phyloP scores from a whole-genome alignment of 495 filamentous ascomycete species.

The Xylaria sp. region DNA sequence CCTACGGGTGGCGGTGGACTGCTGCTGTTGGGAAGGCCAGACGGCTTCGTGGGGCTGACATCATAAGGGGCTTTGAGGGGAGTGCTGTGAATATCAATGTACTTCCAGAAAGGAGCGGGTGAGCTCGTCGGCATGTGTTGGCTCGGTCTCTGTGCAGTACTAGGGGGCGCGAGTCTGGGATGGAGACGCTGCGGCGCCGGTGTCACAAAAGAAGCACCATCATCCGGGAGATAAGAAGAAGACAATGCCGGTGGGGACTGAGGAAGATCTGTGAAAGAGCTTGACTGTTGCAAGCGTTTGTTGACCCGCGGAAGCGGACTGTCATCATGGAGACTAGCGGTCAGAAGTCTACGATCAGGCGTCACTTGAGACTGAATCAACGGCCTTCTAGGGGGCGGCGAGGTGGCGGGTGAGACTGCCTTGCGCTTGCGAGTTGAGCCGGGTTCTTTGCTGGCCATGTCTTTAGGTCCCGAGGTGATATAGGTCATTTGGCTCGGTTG shows the following conservation, averaged over 20 bases:
- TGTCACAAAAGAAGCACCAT: slow-evolving; percentile 70
- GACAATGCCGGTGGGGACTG: slow-evolving; percentile 75
- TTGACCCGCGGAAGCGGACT: slow-evolving; percentile 61
- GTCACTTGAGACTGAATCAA: slow-evolving; percentile 59
- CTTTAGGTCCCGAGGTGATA: slow-evolving; percentile 54
- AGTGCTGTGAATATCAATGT: slow-evolving; percentile 76
- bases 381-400: slow-evolving; percentile 54
- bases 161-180: slow-evolving; percentile 84
- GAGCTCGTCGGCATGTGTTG: slow-evolving; percentile 95
- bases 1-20: slow-evolving; percentile 67
- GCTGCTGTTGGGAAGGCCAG: slow-evolving; percentile 61
- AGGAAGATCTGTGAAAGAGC: slow-evolving; percentile 62
- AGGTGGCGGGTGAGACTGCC: slow-evolving; percentile 53
- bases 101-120: slow-evolving; percentile 98
- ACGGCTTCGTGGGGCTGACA: slow-evolving; percentile 57
- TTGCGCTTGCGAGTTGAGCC: slow-evolving; percentile 55
- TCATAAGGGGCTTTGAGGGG: slow-evolving; percentile 69
- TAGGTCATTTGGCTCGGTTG: slow-evolving; percentile 53
- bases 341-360: slow-evolving; percentile 58
- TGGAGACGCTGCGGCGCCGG: slow-evolving; percentile 85
- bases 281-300: slow-evolving; percentile 49
- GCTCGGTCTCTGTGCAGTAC: slow-evolving; percentile 86
- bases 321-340: slow-evolving; percentile 59
- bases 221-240: slow-evolving; percentile 64
- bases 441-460: slow-evolving; percentile 53